Percentiles rank a stretch among this genome's conserved stretches.
Conservation (phyloP, 768 basidiomycete species). For the Boletus subparvulus region DNA sequence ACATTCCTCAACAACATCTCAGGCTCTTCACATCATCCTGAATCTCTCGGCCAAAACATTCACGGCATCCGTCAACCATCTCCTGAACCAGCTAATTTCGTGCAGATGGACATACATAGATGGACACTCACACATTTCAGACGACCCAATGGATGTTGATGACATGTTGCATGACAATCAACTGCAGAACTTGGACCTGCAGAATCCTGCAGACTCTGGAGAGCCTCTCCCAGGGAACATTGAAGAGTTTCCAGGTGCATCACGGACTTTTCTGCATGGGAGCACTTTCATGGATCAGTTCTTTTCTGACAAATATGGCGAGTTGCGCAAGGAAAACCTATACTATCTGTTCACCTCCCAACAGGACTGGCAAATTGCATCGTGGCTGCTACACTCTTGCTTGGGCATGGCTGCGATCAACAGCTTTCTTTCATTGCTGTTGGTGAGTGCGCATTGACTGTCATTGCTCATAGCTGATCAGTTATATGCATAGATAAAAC, state of each 20-base stretch:
- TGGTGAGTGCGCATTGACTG: no score
- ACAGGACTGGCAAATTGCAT: conserved; percentile 4
- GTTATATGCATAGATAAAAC: no score
- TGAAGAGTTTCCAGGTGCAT: not conserved
- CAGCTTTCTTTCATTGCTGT: not conserved
- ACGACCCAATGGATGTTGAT: not conserved
- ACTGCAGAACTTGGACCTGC: not conserved
- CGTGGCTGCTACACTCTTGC: conserved; percentile 1
- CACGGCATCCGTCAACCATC: not conserved
- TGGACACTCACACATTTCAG: no score
- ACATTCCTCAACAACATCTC: not conserved
- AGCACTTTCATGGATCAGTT: conserved; percentile 3
- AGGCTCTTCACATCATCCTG: not conserved
- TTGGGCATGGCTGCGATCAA: conserved; percentile 8
- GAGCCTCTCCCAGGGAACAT: not conserved
- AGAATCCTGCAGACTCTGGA: not conserved
- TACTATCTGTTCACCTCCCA: not conserved
- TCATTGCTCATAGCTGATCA: no score
- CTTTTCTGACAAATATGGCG: not conserved
- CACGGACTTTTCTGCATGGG: not conserved
- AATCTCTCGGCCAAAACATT: not conserved
- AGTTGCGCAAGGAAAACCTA: not conserved
- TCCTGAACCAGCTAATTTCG: not conserved
- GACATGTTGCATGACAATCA: not conserved
- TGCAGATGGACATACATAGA: no score